Base-by-base conservation (phyloP, 2,329 filamentous ascomycete genomes). In the Knufia fluminis region DNA sequence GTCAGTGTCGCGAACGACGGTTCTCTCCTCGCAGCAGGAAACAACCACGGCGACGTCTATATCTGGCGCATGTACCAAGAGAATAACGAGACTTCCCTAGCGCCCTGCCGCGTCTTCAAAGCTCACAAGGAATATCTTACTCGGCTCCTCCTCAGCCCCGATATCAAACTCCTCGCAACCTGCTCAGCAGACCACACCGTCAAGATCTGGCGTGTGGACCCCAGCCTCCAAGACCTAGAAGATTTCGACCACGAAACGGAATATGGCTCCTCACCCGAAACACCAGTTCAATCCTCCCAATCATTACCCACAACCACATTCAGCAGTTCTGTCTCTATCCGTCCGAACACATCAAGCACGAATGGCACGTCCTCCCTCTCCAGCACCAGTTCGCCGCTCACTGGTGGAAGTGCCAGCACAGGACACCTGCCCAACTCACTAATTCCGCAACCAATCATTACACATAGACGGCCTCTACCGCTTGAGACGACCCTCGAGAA, bases 1-100 rank as follows among this genome's bases (percentile, higher is more conserved):
- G 90, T 98, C 23, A 97, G 92, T 1, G 90, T 98, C 45, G 92
- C 92, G 2, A 95, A 85, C 52, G 92, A 98, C 65, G 92, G 92
- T 3, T 87, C 86, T 26, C 78, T 97, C 52, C 80, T 98, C 1
- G 95, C 90, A 62, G 92, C 92, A 3, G 91, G 89, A 47, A 97
- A 95, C 62, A 96, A 92, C 61, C 78, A 81, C 53, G 92, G 92
- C 58, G 94, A 94, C 60, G 90, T 97, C 55, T 98, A 94, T 65
- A 88, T 98, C 59, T 98, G 92, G 92, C 84, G 87, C 57, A 86
- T 98, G 64, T 79, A 90, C 54, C 89, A 94, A 62, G 81, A 80
- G 52, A 81, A 80, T 57, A 88, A 95, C 51, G 77, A 85, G 52
- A 95, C 90, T 24, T 83, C 86, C 54, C 82, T 95, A 14, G 76